These are phyloP conservation scores for Blastocystis sp. DNA, from an alignment of 352 stramenopile species.

Conservation along the genomic window DNA sequence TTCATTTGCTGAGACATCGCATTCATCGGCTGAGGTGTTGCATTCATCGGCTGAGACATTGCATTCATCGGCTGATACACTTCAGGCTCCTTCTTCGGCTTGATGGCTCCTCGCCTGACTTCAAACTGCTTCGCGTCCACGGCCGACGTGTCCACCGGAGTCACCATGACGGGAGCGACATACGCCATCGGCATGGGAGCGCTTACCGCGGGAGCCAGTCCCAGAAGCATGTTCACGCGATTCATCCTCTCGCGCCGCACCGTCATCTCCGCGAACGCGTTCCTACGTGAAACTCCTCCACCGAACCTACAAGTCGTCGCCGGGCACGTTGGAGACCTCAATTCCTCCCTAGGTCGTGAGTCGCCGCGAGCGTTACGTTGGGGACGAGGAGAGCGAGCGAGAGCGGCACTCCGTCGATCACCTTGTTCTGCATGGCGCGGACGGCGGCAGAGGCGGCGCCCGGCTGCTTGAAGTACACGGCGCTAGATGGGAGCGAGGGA, in stretches of 20 bases:
- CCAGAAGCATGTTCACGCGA: neutral
- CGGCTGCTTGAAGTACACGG: constrained; percentile 3
- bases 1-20: no score
- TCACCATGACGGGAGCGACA: neutral
- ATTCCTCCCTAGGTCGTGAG: neutral
- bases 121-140: neutral
- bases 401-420: neutral
- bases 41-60: no score
- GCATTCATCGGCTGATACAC: no score
- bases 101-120: neutral
- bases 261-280: neutral
- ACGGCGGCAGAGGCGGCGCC: neutral
- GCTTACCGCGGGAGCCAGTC: neutral
- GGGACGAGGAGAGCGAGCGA: neutral
- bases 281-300: neutral
- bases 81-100: neutral
- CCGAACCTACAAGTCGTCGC: neutral
- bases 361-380: neutral
- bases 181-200: neutral
- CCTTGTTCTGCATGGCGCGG: neutral
- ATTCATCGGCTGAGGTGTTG: no score
- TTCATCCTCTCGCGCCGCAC: neutral
- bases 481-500: neutral
- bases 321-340: neutral
- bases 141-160: neutral